A percentile compares a stretch with the other conserved stretches of the same genome.
Conservation (phyloP, 2,329 filamentous ascomycete species). For the Calonectria montana region DNA sequence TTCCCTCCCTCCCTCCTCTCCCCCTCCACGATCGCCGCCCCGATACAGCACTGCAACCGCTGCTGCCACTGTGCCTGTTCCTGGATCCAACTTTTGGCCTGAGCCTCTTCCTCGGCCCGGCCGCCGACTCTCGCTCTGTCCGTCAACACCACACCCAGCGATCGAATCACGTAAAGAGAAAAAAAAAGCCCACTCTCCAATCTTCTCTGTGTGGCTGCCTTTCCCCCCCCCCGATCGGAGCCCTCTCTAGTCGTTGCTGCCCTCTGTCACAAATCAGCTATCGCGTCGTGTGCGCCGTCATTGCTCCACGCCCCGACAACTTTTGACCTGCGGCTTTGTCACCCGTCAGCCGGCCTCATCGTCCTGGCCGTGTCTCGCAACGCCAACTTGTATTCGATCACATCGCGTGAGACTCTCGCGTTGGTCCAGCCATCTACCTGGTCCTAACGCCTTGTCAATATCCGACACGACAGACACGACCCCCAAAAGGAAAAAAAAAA, state of each 20-base stretch:
- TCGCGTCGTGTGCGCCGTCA: conserved; percentile 9
- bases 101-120: conserved; percentile 19
- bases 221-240: not conserved
- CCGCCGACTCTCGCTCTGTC: conserved; percentile 12
- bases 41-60: not conserved
- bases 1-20: not conserved
- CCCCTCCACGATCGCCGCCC: not conserved
- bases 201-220: conserved; percentile 7
- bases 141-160: conserved; percentile 17
- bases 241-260: conserved; percentile 6
- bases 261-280: conserved; percentile 2
- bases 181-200: not conserved
- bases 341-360: conserved; percentile 19
- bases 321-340: conserved; percentile 4
- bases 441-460: not conserved
- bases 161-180: conserved; percentile 7
- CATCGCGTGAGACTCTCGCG: conserved; percentile 10
- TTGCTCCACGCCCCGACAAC: conserved; percentile 1
- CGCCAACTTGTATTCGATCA: conserved; percentile 3
- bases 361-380: conserved; percentile 9
- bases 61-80: not conserved
- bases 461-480: not conserved
- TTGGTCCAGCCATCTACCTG: not conserved
- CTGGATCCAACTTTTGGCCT: conserved; percentile 2
- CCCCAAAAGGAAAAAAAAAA: not conserved